Conservation (phyloP, 2,329 filamentous ascomycete species). For the Lachnellula willkommii region DNA sequence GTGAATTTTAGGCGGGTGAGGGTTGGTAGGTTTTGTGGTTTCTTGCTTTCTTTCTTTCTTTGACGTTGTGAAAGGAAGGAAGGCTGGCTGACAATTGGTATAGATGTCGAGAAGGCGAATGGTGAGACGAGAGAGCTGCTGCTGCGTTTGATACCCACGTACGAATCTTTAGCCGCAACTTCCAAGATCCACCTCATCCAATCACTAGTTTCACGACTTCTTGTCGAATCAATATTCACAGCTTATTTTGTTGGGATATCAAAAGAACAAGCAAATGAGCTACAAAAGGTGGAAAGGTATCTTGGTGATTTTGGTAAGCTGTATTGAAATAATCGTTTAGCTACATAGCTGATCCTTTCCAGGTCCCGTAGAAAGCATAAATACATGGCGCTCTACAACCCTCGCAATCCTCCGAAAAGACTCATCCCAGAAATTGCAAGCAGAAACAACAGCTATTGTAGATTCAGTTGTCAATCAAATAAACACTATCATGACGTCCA, state of each 20-base stretch:
- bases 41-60: not conserved
- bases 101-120: conserved; percentile 41
- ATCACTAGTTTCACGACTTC: conserved; percentile 52
- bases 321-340: not conserved
- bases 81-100: conserved; percentile 5
- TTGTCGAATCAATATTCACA: conserved; percentile 58
- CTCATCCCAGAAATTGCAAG: conserved; percentile 41
- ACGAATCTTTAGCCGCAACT: conserved; percentile 46
- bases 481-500: conserved; percentile 45
- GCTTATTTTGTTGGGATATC: conserved; percentile 60
- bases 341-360: conserved; percentile 18
- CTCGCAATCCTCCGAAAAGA: conserved; percentile 54
- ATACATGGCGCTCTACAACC: conserved; percentile 63
- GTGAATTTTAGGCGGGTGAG: conserved; percentile 61
- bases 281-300: conserved; percentile 34
- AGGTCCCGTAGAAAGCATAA: conserved; percentile 49
- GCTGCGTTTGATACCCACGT: conserved; percentile 50
- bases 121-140: conserved; percentile 41
- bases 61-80: not conserved
- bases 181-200: conserved; percentile 60
- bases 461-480: conserved; percentile 42
- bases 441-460: conserved; percentile 40
- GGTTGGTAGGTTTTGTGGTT: conserved; percentile 34
- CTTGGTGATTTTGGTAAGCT: conserved; percentile 23
- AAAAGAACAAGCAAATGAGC: conserved; percentile 45